These are phyloP conservation scores for Dendrocalamus sinicus DNA, from an alignment of 176 grass and related monocot species.

Conservation along the genomic window DNA sequence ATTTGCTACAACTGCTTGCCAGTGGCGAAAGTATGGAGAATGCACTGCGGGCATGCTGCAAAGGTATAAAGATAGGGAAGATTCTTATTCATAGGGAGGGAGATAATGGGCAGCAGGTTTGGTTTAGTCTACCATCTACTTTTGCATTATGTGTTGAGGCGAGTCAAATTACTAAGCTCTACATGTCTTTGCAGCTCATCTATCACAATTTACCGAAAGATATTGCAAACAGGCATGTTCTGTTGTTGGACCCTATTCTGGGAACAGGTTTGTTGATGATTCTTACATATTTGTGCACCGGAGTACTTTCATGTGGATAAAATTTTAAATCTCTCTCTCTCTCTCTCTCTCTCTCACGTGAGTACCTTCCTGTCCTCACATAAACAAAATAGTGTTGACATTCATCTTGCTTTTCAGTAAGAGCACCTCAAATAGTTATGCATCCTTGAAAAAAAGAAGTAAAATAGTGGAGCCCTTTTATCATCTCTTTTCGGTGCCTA, in stretches of 20 bases:
- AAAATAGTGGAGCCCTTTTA: not conserved
- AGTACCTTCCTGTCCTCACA: not conserved
- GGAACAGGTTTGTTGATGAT: slow-evolving; percentile 81
- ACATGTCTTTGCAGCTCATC: slow-evolving; percentile 70
- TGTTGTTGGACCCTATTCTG: slow-evolving; percentile 94
- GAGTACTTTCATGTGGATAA: slow-evolving; percentile 7
- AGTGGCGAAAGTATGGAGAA: slow-evolving; percentile 99
- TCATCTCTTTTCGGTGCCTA: not conserved
- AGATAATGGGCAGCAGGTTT: slow-evolving; percentile 90
- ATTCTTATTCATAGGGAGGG: slow-evolving; percentile 93
- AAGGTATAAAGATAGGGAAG: slow-evolving; percentile 94
- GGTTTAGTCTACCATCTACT: slow-evolving; percentile 43
- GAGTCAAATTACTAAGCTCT: slow-evolving; percentile 42
- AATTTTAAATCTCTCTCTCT: not conserved
- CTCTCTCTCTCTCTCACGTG: not conserved
- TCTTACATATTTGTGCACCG: not conserved
- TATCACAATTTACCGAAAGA: slow-evolving; percentile 93
- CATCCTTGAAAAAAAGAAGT: not conserved
- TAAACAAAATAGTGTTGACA: not conserved
- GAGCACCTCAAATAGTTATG: not conserved
- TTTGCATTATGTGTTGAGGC: slow-evolving; percentile 38
- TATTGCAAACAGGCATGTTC: slow-evolving; percentile 91
- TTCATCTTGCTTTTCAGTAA: not conserved
- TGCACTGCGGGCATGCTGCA: slow-evolving; percentile 83
- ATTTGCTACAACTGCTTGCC: slow-evolving; percentile 23